phyloP scores from a whole-genome alignment of 192 early-diverging fungal genomes.

The Coemansia sp. region DNA sequence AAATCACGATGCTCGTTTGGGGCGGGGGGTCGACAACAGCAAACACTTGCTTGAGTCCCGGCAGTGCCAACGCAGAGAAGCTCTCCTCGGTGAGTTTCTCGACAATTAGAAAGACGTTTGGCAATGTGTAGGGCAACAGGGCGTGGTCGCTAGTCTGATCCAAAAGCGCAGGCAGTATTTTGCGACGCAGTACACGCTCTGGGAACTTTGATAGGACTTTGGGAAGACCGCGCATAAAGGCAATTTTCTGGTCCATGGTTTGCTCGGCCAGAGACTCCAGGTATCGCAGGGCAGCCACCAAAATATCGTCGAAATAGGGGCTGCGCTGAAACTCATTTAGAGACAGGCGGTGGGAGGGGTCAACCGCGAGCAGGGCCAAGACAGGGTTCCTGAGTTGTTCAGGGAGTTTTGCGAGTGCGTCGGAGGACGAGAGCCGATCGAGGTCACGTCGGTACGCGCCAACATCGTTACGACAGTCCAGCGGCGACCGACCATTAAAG shows the following conservation, averaged over 20 bases:
- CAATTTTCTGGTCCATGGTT: slow-evolving; percentile 70
- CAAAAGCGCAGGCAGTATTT: slow-evolving; percentile 71
- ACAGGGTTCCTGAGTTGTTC: slow-evolving; percentile 55
- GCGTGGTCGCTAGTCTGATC: slow-evolving; percentile 73
- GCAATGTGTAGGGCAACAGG: slow-evolving; percentile 71
- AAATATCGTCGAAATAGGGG: slow-evolving; percentile 77
- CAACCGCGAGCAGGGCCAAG: slow-evolving; percentile 54
- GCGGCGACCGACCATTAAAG: slow-evolving; percentile 61
- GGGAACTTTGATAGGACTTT: slow-evolving; percentile 74
- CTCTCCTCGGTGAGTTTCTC: slow-evolving; percentile 61
- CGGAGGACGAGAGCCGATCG: slow-evolving; percentile 33
- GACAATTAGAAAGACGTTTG: slow-evolving; percentile 73
- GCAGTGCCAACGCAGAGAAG: slow-evolving; percentile 63
- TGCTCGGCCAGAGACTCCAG: slow-evolving; percentile 81
- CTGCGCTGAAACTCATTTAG: slow-evolving; percentile 64
- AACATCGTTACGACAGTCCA: slow-evolving; percentile 64
- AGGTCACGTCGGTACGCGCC: slow-evolving; percentile 65
- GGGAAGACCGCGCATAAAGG: slow-evolving; percentile 76
- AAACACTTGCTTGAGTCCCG: slow-evolving; percentile 52
- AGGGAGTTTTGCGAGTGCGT: slow-evolving; percentile 53
- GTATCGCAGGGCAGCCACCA: slow-evolving; percentile 76
- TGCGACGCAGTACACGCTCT: slow-evolving; percentile 64
- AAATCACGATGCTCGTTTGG: slow-evolving; percentile 65
- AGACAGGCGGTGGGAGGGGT: slow-evolving; percentile 59
- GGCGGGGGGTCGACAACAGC: slow-evolving; percentile 52